Base-by-base conservation (phyloP, 2,329 filamentous ascomycete species). In the Colletotrichum siamense region DNA sequence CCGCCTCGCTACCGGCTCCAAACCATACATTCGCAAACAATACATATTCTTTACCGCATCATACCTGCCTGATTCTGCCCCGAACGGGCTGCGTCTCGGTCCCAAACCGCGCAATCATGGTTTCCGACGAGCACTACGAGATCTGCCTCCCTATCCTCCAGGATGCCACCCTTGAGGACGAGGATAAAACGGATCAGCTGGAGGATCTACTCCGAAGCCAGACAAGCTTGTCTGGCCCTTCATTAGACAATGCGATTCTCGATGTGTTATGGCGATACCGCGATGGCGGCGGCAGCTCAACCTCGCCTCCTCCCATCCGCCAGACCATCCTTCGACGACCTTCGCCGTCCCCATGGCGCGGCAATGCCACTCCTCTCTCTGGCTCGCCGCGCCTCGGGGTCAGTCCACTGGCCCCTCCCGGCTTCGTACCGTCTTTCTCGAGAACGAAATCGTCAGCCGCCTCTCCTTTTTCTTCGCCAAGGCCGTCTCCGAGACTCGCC, bases 271-370 rank as follows among this genome's bases (percentile, higher is more conserved):
- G 96, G 96, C 92, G 95, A 82, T 94, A 93, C 86, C 92, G 95
- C 84, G 92, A 93, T 84, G 87, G 91, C 79, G 91, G 93, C 78
- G 92, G 91, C 28, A 89, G 85, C 69, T 89, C 92, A 57, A 91
- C 93, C 75, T 96, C 95, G 55, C 95, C 96, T 79, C 95, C 96
- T 75, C 94, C 96, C 18, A 93, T 96, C 83, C 94, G 96, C 79
- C 95, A 98, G 85, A 96, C 95, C 67, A 94, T 98, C 81, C 93
- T 99, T 81, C 95, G 97, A 79, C 93, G 96, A 76, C 93, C 95
- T 12, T 99, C 97, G 55, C 97, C 97, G 65, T 96, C 97, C 65
- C 96, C 96, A 63, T 99, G 97, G 96, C 95, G 96, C 90, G 82
- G 94, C 78, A 92, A 94, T 52, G 91, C 93, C 12, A 98, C 96